Percentiles rank a stretch among this genome's conserved stretches.
Evolutionary conservation across 1,139 yeast species (phyloP).

Genomic region (Yamadazyma membranifaciens): DNA sequence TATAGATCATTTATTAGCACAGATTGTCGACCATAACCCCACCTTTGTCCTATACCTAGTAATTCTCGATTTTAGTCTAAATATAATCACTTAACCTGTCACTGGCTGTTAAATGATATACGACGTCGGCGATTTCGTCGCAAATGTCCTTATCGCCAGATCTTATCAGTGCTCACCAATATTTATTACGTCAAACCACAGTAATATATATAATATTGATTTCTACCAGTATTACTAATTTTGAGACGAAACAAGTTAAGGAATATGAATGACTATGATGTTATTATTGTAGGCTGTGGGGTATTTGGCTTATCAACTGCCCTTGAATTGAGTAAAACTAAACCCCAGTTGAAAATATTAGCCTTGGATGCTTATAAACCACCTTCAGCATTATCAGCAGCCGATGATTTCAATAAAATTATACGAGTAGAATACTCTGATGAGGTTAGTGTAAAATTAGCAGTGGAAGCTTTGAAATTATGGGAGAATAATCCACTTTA

Average conservation of each 20-base stretch:
- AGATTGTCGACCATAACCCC: too few species aligned
- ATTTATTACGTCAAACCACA: too few species aligned
- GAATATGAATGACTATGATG: conserved; percentile 9
- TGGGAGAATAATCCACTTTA: conserved; percentile 38
- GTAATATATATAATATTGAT: too few species aligned
- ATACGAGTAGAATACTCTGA: conserved; percentile 44
- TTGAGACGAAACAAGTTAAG: too few species aligned
- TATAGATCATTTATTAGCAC: too few species aligned
- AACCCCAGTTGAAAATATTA: conserved; percentile 28
- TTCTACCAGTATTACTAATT: too few species aligned
- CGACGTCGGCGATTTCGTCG: conserved; percentile 1
- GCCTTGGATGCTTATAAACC: conserved; percentile 46
- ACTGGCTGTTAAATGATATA: neutral
- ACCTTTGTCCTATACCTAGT: too few species aligned
- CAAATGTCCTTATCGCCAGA: neutral
- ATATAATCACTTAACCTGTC: too few species aligned
- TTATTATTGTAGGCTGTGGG: conserved; percentile 18
- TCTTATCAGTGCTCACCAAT: too few species aligned
- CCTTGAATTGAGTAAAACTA: conserved; percentile 17
- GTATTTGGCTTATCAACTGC: conserved; percentile 22
- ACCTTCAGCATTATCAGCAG: conserved; percentile 49
- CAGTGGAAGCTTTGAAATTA: conserved; percentile 37
- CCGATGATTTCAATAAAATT: conserved; percentile 47
- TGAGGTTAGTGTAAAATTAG: conserved; percentile 30
- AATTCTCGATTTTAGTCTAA: too few species aligned